These are phyloP conservation scores for Pseudogymnoascus sp. DNA, from an alignment of 2,329 filamentous ascomycete genomes.

Conservation along the genomic window DNA sequence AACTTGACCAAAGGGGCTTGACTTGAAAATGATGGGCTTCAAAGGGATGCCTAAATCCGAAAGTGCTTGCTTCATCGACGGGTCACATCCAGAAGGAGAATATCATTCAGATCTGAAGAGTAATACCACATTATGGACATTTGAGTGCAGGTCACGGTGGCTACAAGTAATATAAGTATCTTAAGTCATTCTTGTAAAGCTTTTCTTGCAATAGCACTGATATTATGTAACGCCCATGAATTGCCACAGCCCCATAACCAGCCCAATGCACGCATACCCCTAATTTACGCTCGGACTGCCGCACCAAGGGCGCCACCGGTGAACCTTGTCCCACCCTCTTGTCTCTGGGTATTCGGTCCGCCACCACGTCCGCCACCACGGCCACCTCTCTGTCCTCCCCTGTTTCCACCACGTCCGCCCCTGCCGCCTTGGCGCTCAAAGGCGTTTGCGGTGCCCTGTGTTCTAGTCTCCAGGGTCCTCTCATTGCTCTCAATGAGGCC, in stretches of 20 bases:
- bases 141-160: neutral
- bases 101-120: neutral
- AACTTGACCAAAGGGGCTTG: neutral
- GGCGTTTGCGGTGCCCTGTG: slow-evolving; percentile 88
- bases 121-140: neutral
- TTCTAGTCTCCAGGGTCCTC: slow-evolving; percentile 92
- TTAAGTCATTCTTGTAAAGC: slow-evolving; percentile 23
- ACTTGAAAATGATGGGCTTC: neutral
- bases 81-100: neutral
- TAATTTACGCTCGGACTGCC: slow-evolving; percentile 51
- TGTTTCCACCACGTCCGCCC: slow-evolving; percentile 59
- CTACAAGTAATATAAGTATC: neutral
- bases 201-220: slow-evolving; percentile 16
- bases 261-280: slow-evolving; percentile 27
- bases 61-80: neutral
- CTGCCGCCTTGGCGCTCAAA: slow-evolving; percentile 88
- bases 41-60: neutral
- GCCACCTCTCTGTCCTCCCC: slow-evolving; percentile 57
- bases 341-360: slow-evolving; percentile 54
- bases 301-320: slow-evolving; percentile 72
- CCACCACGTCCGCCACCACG: slow-evolving; percentile 52
- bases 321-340: slow-evolving; percentile 70
- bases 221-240: slow-evolving; percentile 25
- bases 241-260: slow-evolving; percentile 22
- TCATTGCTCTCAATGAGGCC: slow-evolving; percentile 95